A percentile compares a stretch with the other conserved stretches of the same genome.
Conservation (phyloP, 352 stramenopile species). For the Globisporangium parvum region DNA sequence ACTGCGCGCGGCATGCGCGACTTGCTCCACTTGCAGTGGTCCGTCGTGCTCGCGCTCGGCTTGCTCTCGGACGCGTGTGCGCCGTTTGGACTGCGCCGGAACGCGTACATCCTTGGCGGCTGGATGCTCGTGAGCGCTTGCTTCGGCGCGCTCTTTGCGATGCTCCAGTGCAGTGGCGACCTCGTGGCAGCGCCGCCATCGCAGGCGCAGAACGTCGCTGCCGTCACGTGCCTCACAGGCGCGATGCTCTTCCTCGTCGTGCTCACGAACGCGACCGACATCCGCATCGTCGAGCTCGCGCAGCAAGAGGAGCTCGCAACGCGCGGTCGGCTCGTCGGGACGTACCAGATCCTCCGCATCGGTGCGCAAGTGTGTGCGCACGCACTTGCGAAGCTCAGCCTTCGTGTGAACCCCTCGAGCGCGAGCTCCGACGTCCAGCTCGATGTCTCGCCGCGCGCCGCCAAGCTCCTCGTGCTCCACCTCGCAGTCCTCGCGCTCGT, state of each 20-base stretch:
- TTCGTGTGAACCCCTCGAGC: neutral
- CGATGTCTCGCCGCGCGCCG: slow-evolving; percentile 11
- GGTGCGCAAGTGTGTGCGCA: slow-evolving; percentile 17
- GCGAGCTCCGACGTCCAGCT: slow-evolving; percentile 6
- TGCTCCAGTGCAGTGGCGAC: slow-evolving; percentile 13
- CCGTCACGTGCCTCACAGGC: slow-evolving; percentile 10
- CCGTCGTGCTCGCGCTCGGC: slow-evolving; percentile 25
- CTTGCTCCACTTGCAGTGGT: slow-evolving; percentile 27
- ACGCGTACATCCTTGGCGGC: slow-evolving; percentile 22
- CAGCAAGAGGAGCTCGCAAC: slow-evolving; percentile 30
- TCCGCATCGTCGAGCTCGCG: slow-evolving; percentile 38
- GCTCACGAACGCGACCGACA: slow-evolving; percentile 27
- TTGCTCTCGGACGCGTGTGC: slow-evolving; percentile 25
- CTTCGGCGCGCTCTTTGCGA: slow-evolving; percentile 24
- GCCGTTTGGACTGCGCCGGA: slow-evolving; percentile 9
- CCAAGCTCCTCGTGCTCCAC: slow-evolving; percentile 22
- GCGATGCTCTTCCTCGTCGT: slow-evolving; percentile 28
- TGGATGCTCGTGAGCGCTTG: slow-evolving; percentile 20
- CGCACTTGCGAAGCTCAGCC: slow-evolving; percentile 14
- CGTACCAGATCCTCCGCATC: slow-evolving; percentile 32
- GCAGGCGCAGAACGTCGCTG: neutral
- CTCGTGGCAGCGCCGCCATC: slow-evolving; percentile 4
- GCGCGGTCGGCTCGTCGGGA: slow-evolving; percentile 22
- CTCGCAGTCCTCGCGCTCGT: slow-evolving; percentile 20
- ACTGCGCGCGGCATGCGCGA: slow-evolving; percentile 9